Base-by-base conservation (phyloP, 2,329 filamentous ascomycete genomes). In the Simplicillium sp. region DNA sequence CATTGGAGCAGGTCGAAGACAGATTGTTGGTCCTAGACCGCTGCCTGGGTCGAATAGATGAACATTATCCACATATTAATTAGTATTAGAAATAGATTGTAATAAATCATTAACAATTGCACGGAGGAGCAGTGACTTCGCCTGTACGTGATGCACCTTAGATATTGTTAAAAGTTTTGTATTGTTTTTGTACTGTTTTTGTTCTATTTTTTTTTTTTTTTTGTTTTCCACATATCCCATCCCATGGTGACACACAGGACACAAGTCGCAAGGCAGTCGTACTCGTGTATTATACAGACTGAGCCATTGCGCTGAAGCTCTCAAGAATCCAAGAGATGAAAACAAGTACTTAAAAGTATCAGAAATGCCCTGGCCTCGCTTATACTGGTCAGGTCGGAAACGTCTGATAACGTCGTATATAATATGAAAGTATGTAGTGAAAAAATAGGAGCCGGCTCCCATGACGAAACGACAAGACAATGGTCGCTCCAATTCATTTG, bases 21-120 rank as follows among this genome's bases (percentile, higher is more conserved):
- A 85, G 65, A 88, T 90, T 59, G 80, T 86, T n/a, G 85, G 85
- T 11, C 84, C 84, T 1, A 68, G 84, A 54, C 82, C 84, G 37
- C 66, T 82, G 50, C 77, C 77, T 29, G 65, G 65, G 18, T 46
- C 52, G 15, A 53, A 54, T 28, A 44, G 41, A 20, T 40, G 28
- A 40, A n/a, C 6, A 7, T 25, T 7, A n/a, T 29, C 7, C 13
- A 38, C 13, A 38, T 17, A 25, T 4, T 17, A 34, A 13, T 9
- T 16, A 11, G 3, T n/a, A 31, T n/a, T 48, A 53, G 39, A 57
- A 46, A 48, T 40, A 34, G 33, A 33, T 33, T 37, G 38, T 11
- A 29, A 28, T 36, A 33, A 18, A 41, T 41, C 16, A n/a, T n/a
- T n/a, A n/a, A n/a, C n/a, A n/a, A n/a, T n/a, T n/a, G n/a, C 18